These are phyloP conservation scores for Lophium mytilinum DNA, from an alignment of 495 filamentous ascomycete species.

Conservation along the genomic window DNA sequence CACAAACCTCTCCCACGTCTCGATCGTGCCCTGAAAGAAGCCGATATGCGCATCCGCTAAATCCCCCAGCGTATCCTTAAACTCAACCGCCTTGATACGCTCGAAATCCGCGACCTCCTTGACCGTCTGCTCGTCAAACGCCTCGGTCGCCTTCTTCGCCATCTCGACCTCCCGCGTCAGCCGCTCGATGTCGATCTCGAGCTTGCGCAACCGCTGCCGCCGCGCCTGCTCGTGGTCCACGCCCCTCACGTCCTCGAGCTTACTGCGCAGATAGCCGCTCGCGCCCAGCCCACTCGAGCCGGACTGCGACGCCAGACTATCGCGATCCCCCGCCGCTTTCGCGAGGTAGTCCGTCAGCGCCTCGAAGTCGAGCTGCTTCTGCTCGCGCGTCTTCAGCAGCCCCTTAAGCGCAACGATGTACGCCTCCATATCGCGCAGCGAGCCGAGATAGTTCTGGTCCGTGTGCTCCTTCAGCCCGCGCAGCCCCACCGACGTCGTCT, in stretches of 20 bases:
- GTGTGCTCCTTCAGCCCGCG: conserved; percentile 79
- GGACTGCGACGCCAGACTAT: conserved; percentile 61
- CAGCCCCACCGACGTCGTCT: conserved; percentile 69
- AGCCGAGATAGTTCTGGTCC: conserved; percentile 89
- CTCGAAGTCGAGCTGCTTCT: conserved; percentile 97
- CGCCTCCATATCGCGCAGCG: conserved; percentile 84
- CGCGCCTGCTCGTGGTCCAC: conserved; percentile 92
- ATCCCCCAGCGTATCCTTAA: conserved; percentile 74
- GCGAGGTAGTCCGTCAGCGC: conserved; percentile 90
- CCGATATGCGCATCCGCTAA: conserved; percentile 79
- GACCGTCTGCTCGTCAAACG: conserved; percentile 90
- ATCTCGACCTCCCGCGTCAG: conserved; percentile 80
- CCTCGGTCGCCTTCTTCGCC: conserved; percentile 71
- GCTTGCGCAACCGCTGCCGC: conserved; percentile 74
- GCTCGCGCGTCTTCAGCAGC: conserved; percentile 86
- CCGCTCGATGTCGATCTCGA: conserved; percentile 86
- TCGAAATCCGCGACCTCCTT: conserved; percentile 91
- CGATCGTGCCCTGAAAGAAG: conserved; percentile 72
- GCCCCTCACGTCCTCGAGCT: conserved; percentile 93
- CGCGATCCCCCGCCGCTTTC: conserved; percentile 81
- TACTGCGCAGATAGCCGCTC: conserved; percentile 83
- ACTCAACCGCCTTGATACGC: conserved; percentile 88
- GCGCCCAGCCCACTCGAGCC: conserved; percentile 52
- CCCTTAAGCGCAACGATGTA: conserved; percentile 78
- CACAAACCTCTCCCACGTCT: conserved; percentile 85